Percentiles rank a stretch among this genome's conserved stretches.
Evolutionary conservation across 2,329 filamentous ascomycete genomes (phyloP).

Genomic region (Pyricularia sp.): DNA sequence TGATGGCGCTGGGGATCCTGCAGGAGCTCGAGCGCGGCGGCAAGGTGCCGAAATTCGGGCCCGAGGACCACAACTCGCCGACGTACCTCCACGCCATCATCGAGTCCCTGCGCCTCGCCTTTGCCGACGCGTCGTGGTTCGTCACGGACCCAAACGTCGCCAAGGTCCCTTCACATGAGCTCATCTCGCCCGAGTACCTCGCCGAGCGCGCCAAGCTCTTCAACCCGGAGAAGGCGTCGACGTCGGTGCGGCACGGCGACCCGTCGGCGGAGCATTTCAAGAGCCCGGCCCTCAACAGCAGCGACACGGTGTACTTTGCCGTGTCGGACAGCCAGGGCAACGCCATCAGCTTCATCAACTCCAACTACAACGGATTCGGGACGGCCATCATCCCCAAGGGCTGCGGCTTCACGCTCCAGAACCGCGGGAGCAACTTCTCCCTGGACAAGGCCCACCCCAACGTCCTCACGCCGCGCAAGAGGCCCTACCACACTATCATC

Average conservation of each 20-base stretch:
- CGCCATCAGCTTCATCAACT: slow-evolving; percentile 91
- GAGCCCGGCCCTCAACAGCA: slow-evolving; percentile 33
- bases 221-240: slow-evolving; percentile 50
- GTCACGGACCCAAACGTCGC: slow-evolving; percentile 67
- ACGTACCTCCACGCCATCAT: slow-evolving; percentile 76
- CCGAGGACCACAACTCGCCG: slow-evolving; percentile 68
- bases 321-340: slow-evolving; percentile 76
- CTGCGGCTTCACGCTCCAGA: slow-evolving; percentile 86
- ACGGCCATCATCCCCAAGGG: slow-evolving; percentile 75
- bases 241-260: slow-evolving; percentile 55
- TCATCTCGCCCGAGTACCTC: slow-evolving; percentile 65
- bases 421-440: slow-evolving; percentile 78
- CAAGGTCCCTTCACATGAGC: slow-evolving; percentile 47
- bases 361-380: slow-evolving; percentile 80
- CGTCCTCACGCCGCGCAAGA: slow-evolving; percentile 64
- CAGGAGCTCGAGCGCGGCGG: slow-evolving; percentile 70
- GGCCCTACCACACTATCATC: slow-evolving; percentile 95
- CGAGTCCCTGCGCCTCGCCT: slow-evolving; percentile 80
- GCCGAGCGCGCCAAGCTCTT: slow-evolving; percentile 55
- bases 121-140: slow-evolving; percentile 82
- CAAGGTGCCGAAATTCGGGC: slow-evolving; percentile 59
- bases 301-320: slow-evolving; percentile 89
- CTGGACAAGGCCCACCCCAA: slow-evolving; percentile 68
- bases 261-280: slow-evolving; percentile 23
- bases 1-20: slow-evolving; percentile 86